Evolutionary conservation across 2,329 filamentous ascomycete genomes (phyloP), one percentile per base, ranked within the genome.

Genomic region (Rhexocercosporidium sp.): DNA sequence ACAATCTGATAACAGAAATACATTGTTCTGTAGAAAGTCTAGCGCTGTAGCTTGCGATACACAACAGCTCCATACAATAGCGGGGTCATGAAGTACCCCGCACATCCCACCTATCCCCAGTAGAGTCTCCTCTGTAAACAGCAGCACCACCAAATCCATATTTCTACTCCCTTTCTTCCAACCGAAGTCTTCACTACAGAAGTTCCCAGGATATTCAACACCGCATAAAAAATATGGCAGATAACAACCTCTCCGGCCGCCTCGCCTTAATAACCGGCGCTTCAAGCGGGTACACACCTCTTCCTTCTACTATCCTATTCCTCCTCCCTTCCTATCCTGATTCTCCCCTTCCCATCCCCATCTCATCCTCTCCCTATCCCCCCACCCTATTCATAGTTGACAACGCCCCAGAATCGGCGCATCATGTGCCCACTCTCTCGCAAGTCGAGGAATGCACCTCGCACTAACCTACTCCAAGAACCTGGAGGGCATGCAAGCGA

Each of bases 261-360:
- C 77, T 89, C 51, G 87, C 86, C 41, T 80, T 90, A 16, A 82
- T 89, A 53, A 89, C 87, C 1, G 87, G 87, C 47, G 87, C 86
- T 56, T 88, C 86, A 64, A 85, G 85, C 73, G 86, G 87, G 87
- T 88, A 79, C 75, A 78, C n/a, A n/a, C n/a, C n/a, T n/a, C n/a
- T n/a, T n/a, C n/a, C n/a, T n/a, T n/a, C n/a, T n/a, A n/a, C n/a
- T n/a, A n/a, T n/a, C n/a, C n/a, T n/a, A n/a, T n/a, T n/a, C n/a
- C n/a, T n/a, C n/a, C n/a, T n/a, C n/a, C n/a, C n/a, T n/a, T n/a
- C n/a, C n/a, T n/a, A n/a, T n/a, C n/a, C n/a, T n/a, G n/a, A n/a
- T n/a, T n/a, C n/a, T n/a, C n/a, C n/a, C n/a, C n/a, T 71, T 31
- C 12, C 3, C 37, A 37, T 29, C 31, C 29, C 41, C 11, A 56